Conservation (phyloP, 345 rosid species). For the Eucalyptus tenuipes region DNA sequence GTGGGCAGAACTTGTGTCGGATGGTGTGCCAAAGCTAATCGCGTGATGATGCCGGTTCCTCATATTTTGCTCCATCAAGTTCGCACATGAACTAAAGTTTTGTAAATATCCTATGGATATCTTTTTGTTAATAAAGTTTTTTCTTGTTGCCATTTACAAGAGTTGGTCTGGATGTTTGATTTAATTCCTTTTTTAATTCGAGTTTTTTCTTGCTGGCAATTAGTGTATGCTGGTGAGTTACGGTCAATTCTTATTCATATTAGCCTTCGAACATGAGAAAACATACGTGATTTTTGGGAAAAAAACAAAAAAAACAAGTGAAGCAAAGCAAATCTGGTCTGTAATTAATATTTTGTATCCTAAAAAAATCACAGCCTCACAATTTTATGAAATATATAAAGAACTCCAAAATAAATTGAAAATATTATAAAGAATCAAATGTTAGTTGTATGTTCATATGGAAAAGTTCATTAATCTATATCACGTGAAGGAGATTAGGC, state of each 20-base stretch:
- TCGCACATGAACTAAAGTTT: background rate
- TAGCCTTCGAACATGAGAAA: background rate
- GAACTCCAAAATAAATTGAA: no score
- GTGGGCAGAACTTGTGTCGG: background rate
- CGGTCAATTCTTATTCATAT: no score
- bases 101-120: no score
- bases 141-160: background rate
- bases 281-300: background rate
- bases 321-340: background rate
- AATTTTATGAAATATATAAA: no score
- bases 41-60: background rate
- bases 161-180: background rate
- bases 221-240: no score
- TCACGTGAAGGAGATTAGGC: background rate
- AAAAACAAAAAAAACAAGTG: accelerated
- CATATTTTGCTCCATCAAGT: background rate
- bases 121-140: background rate
- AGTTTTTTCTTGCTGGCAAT: no score
- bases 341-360: background rate
- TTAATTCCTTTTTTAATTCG: no score
- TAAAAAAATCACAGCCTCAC: background rate
- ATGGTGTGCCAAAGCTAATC: background rate
- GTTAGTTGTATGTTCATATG: background rate
- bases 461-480: background rate
- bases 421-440: no score